Conservation (phyloP, 192 early-diverging fungal genomes). For the Tieghemiomyces parasiticus region DNA sequence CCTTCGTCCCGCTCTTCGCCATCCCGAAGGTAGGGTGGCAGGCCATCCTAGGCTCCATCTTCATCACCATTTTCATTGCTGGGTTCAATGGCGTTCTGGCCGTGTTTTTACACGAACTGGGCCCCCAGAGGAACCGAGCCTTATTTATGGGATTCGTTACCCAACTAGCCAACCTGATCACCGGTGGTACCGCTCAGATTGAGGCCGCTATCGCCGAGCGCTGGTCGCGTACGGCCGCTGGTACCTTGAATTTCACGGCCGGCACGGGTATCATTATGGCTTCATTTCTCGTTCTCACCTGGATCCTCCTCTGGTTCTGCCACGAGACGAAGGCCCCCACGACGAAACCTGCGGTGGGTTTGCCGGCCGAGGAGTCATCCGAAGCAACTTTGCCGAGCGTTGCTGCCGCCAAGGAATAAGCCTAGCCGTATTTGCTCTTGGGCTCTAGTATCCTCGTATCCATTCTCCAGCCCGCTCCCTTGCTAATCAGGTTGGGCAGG, state of each 20-base stretch:
- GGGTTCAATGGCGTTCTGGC: constrained; percentile 49
- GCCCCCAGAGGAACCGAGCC: constrained; percentile 46
- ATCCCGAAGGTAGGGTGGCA: constrained; percentile 21
- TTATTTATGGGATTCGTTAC: constrained; percentile 58
- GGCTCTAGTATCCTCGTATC: too few species aligned
- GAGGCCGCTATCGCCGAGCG: constrained; percentile 34
- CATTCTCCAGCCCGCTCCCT: too few species aligned
- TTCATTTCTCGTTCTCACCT: background rate
- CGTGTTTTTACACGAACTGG: constrained; percentile 49
- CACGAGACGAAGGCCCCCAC: too few species aligned
- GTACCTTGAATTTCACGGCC: background rate
- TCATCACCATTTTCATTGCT: constrained; percentile 27
- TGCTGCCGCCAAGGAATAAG: too few species aligned
- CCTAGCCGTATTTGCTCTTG: too few species aligned
- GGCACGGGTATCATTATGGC: background rate
- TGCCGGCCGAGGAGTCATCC: too few species aligned
- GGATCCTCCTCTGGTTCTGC: background rate
- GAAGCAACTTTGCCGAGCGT: too few species aligned
- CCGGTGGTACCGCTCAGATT: constrained; percentile 36
- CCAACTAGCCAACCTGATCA: constrained; percentile 57
- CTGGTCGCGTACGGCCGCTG: background rate
- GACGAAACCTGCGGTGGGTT: too few species aligned
- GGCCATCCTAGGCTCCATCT: constrained; percentile 26
- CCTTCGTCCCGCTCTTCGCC: constrained; percentile 54
- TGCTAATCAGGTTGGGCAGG: too few species aligned